Evolutionary conservation across 2,329 filamentous ascomycete genomes (phyloP), one percentile per base, ranked within the genome.

Genomic region (Curvularia sp.): DNA sequence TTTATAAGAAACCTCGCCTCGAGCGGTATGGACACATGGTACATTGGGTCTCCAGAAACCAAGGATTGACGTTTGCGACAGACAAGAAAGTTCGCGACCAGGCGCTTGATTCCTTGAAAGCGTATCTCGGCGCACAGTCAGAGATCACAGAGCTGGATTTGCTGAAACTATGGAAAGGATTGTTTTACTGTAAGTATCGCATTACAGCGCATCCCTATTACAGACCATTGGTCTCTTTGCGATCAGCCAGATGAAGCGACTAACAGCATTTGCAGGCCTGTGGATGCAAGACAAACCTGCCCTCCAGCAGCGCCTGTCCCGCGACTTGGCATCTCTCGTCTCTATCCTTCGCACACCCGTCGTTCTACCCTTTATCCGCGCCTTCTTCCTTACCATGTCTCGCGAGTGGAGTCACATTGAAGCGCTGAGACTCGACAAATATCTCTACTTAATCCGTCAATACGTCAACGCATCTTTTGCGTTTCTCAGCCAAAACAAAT

Each of bases 261-360:
- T 68, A 39, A 69, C 50, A 46, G 30, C 18, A 5, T 18, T 10
- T 24, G 22, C 24, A 84, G 89, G 89, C 72, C 86, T 95, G 71
- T 97, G 92, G 89, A 95, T 97, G 88, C 92, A 89, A 77, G 93
- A 97, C 82, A 91, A 93, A 48, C 89, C 93, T 10, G 80, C 88
- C n/a, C 89, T 91, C 2, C 94, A 97, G 81, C 93, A 97, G 82
- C 86, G 86, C 43, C 89, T 98, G 46, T 90, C 91, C 67, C 80
- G 84, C 65, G 89, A 93, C 62, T 89, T 98, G 55, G 90, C 93
- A 43, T 85, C 80, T 1, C 86, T 97, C 49, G 77, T 90, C 44
- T 83, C 85, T 62, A 79, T 83, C 22, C 80, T 94, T 28, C 84
- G 86, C 39, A 72, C 66, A 0, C 55, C 68, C 8, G 75, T 77